Conservation (phyloP, 495 filamentous ascomycete species). For the Neurospora africana region DNA sequence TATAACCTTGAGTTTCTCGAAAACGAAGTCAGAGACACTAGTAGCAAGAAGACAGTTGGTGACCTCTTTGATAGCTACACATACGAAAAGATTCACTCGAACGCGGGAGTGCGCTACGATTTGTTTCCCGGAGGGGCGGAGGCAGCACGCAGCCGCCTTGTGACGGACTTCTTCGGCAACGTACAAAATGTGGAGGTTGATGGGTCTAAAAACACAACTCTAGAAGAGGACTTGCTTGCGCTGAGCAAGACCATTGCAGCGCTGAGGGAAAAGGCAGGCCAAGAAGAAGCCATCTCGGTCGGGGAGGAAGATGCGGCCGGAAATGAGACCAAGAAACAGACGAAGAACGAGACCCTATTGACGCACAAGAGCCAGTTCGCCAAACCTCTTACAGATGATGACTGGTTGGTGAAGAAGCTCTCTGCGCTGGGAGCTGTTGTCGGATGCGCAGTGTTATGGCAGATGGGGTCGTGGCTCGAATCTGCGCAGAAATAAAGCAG, state of each 20-base stretch:
- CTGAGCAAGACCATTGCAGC: constrained; percentile 52
- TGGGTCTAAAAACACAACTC: constrained; percentile 39
- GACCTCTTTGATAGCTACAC: constrained; percentile 95
- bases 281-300: constrained; percentile 24
- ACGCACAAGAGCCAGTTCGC: constrained; percentile 36
- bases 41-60: constrained; percentile 75
- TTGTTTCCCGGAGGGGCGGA: constrained; percentile 72
- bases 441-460: constrained; percentile 59
- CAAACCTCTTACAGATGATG: constrained; percentile 54
- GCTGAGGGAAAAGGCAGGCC: constrained; percentile 41
- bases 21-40: constrained; percentile 70
- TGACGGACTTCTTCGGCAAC: constrained; percentile 98
- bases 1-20: constrained; percentile 97
- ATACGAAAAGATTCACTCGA: constrained; percentile 83
- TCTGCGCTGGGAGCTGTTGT: constrained; percentile 53
- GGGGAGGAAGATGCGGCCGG: constrained; percentile 14
- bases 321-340: constrained; percentile 29
- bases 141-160: constrained; percentile 57
- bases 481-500: constrained; percentile 12
- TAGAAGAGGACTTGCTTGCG: constrained; percentile 64
- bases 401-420: constrained; percentile 60
- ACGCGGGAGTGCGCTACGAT: constrained; percentile 89
- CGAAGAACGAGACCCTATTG: constrained; percentile 12
- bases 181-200: constrained; percentile 94
- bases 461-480: constrained; percentile 45